A percentile compares a stretch with the other conserved stretches of the same genome.
These are phyloP conservation scores for Tricharina praecox DNA, from an alignment of 495 filamentous ascomycete species.

Conservation along the genomic window DNA sequence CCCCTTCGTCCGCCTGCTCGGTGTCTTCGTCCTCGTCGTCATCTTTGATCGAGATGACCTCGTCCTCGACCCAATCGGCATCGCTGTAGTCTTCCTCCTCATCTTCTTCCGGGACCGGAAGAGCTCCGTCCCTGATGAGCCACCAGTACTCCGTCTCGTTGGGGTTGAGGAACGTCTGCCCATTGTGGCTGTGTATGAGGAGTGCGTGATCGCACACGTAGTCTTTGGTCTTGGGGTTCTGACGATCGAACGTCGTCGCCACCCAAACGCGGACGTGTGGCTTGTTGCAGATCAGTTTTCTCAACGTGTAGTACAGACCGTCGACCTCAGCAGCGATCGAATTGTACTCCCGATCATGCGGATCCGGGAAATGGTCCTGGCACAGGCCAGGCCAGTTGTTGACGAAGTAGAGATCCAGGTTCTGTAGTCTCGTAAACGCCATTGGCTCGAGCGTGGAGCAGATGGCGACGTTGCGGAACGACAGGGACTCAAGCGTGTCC, in stretches of 20 bases:
- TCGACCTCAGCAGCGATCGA: neutral
- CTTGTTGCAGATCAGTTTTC: neutral
- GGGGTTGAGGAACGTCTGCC: neutral
- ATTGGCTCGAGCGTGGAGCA: constrained; percentile 13
- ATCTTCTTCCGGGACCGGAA: neutral
- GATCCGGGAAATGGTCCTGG: neutral
- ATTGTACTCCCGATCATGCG: neutral
- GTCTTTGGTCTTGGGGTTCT: neutral
- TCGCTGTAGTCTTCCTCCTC: neutral
- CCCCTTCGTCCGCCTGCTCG: neutral
- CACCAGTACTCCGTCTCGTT: neutral
- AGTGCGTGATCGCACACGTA: neutral
- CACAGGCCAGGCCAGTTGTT: constrained; percentile 19
- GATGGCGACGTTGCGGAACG: constrained; percentile 21
- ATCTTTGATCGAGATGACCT: too few relatives aligned
- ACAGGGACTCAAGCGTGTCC: constrained; percentile 18
- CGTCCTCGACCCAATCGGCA: neutral
- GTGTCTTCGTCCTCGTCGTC: neutral
- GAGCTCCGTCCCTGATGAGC: neutral
- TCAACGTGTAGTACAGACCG: neutral
- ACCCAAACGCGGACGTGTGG: neutral
- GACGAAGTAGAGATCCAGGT: constrained; percentile 17
- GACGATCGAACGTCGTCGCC: neutral
- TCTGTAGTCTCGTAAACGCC: constrained; percentile 15
- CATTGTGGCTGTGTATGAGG: neutral